phyloP scores from a whole-genome alignment of 2,329 filamentous ascomycete species.

The Pyrenophora seminiperda region DNA sequence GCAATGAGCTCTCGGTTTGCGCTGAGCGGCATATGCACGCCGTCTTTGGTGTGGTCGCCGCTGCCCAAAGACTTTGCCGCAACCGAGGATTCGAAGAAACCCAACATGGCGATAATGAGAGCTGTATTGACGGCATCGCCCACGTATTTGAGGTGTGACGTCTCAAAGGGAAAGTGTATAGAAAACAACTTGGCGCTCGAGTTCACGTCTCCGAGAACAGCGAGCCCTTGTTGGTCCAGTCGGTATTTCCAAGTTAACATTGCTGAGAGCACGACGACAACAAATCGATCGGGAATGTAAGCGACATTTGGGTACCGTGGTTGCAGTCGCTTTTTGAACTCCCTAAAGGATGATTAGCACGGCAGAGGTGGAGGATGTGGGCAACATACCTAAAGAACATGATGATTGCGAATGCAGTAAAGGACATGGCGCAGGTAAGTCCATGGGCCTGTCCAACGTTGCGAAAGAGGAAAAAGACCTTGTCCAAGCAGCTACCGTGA shows the following conservation, averaged over 20 bases:
- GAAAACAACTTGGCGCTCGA: constrained; percentile 73
- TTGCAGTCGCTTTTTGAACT: constrained; percentile 80
- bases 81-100: constrained; percentile 98
- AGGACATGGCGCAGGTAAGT: constrained; percentile 77
- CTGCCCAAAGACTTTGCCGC: constrained; percentile 82
- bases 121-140: constrained; percentile 86
- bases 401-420: constrained; percentile 81
- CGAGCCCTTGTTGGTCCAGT: constrained; percentile 81
- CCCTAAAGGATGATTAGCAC: constrained; percentile 55
- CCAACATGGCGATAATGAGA: constrained; percentile 89
- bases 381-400: constrained; percentile 78
- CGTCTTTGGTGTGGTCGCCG: constrained; percentile 59
- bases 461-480: constrained; percentile 76
- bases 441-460: constrained; percentile 71
- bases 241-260: constrained; percentile 75
- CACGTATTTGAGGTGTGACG: constrained; percentile 77
- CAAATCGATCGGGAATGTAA: constrained; percentile 88
- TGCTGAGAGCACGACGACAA: constrained; percentile 85
- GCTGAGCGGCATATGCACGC: constrained; percentile 81
- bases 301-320: constrained; percentile 79
- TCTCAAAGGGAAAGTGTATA: constrained; percentile 84
- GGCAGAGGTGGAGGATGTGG: background rate
- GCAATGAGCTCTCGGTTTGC: constrained; percentile 93
- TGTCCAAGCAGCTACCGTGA: constrained; percentile 86
- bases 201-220: constrained; percentile 81